phyloP scores from a whole-genome alignment of 129 eudicot species.

The Helianthus tuberosus region DNA sequence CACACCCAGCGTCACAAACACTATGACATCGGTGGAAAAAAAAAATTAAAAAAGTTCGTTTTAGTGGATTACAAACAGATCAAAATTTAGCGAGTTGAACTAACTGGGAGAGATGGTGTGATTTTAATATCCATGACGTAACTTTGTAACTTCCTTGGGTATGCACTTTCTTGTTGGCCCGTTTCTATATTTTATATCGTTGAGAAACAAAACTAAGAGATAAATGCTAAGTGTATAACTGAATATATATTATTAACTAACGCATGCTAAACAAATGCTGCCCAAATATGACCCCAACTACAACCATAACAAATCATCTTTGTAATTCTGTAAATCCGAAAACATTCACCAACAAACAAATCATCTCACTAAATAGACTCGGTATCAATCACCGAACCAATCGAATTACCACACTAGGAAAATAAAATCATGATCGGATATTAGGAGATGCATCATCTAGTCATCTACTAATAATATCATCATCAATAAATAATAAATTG shows the following conservation, averaged over 20 bases:
- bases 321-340: background rate
- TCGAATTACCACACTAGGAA: background rate
- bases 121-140: too few relatives aligned
- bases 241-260: conserved; percentile 3
- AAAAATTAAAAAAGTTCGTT: too few relatives aligned
- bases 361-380: background rate
- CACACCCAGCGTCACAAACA: too few relatives aligned
- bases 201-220: too few relatives aligned
- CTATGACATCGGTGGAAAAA: too few relatives aligned
- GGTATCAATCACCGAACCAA: background rate
- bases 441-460: conserved; percentile 4
- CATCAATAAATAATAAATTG: background rate
- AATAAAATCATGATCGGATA: conserved; percentile 10
- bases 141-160: too few relatives aligned
- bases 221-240: background rate
- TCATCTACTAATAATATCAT: background rate
- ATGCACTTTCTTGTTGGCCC: too few relatives aligned
- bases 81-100: too few relatives aligned
- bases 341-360: conserved; percentile 20
- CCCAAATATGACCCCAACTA: conserved; percentile 1
- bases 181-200: too few relatives aligned
- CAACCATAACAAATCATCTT: background rate
- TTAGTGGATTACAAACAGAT: too few relatives aligned
- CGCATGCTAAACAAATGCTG: background rate
- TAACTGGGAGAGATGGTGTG: too few relatives aligned